Evolutionary conservation across 1,139 yeast genomes (phyloP), one percentile per base, ranked within the genome.

Genomic region (Taiozyma sp.): DNA sequence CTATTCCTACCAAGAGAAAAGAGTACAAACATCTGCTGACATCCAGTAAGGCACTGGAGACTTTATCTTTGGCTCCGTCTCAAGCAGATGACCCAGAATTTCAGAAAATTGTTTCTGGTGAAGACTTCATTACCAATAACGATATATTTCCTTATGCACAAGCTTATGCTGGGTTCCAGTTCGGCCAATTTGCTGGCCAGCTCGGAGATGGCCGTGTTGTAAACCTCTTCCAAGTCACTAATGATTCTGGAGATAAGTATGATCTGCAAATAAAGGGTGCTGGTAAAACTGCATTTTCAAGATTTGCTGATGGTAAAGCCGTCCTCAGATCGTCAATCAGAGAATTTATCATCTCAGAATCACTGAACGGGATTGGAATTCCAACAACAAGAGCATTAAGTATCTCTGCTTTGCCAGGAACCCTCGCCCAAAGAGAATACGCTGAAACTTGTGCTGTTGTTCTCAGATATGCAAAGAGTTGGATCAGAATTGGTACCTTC

Each of bases 281-380:
- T 1, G 99, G 99, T 0, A 72, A 80, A 63, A 92, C 98, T 0
- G 97, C 98, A 1, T 93, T 77, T 66, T 87, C 96, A 0, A 75
- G 99, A 52, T 92, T 92, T 75, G 98, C 97, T 0, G 99, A 93
- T 68, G 99, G 99, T 2, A 91, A 90, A 63, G 98, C 98, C 0
- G 96, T 91, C 2, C 65, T 93, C 27, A 70, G 97, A 55, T 89
- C 97, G 2, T 84, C 96, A 40, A 83, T 93, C 42, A 74, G 98
- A 45, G 99, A 93, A 65, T 92, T 88, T 54, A 75, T 92, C 50
- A 87, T 88, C 2, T 86, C 95, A 4, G 99, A 93, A 64, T 84
- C 88, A 46, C 73, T 92, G 51, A 69, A 87, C 65, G 87, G 92
- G 2, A 76, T 93, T 38, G 95, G 96, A 0, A 83, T 93, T 10